Evolutionary conservation across 2,329 filamentous ascomycete genomes (phyloP).

Genomic region (Plectosphaerella cucumerina): DNA sequence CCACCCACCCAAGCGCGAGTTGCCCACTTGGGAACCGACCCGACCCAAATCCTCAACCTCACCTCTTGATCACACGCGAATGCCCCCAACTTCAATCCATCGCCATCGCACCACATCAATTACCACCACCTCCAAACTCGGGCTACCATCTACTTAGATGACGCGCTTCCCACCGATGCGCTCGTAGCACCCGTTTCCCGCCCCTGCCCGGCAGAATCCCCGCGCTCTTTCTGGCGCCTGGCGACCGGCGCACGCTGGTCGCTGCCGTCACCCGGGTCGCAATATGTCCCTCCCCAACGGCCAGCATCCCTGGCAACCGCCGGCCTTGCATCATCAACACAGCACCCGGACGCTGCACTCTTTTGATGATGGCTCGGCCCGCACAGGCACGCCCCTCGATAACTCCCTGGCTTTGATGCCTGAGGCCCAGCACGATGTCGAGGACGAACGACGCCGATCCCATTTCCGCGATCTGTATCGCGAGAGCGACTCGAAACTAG

Average conservation of each 20-base stretch:
- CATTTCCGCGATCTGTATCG: conserved; percentile 76
- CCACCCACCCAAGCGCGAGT: background rate
- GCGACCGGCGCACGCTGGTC: conserved; percentile 45
- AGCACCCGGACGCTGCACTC: conserved; percentile 49
- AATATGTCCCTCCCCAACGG: conserved; percentile 65
- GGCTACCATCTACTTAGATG: conserved; percentile 48
- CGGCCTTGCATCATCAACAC: conserved; percentile 44
- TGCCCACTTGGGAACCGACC: background rate
- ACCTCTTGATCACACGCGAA: conserved; percentile 49
- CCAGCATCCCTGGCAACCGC: conserved; percentile 61
- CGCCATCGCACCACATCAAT: conserved; percentile 41
- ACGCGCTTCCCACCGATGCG: conserved; percentile 44
- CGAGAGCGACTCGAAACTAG: conserved; percentile 72
- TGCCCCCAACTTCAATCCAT: conserved; percentile 45
- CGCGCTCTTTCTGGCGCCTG: conserved; percentile 50
- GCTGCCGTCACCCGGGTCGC: conserved; percentile 44
- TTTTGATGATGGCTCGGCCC: conserved; percentile 55
- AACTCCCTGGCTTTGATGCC: conserved; percentile 48
- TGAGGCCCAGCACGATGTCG: conserved; percentile 56
- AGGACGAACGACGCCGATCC: conserved; percentile 68
- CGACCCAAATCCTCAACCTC: conserved; percentile 48
- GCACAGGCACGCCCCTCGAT: conserved; percentile 48
- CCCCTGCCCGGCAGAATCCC: conserved; percentile 46
- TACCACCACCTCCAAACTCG: conserved; percentile 31
- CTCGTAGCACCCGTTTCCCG: conserved; percentile 42